Evolutionary conservation across 768 basidiomycete species (phyloP).

Genomic region (Pseudohyphozyma bogoriensis): DNA sequence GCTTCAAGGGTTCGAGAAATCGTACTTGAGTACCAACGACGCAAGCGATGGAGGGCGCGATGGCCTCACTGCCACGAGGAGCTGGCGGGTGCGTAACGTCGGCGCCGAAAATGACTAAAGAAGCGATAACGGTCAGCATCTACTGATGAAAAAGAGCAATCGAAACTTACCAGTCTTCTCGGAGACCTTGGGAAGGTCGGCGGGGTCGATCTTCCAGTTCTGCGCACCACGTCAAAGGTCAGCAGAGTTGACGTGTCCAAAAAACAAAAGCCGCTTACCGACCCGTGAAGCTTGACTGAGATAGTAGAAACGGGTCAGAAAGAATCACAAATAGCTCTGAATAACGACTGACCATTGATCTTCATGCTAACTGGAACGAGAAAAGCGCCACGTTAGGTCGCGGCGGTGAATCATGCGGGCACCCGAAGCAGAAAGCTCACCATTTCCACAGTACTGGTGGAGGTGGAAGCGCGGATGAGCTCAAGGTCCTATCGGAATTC

Average conservation of each 20-base stretch:
- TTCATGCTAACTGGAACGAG: background rate
- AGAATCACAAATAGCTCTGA: no score
- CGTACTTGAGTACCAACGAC: slow-evolving; percentile 10
- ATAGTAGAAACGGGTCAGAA: no score
- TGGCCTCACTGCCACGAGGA: background rate
- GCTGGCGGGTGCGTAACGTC: slow-evolving; percentile 23
- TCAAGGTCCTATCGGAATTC: no score
- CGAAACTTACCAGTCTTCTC: no score
- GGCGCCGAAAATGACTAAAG: slow-evolving; percentile 18
- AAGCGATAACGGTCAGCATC: no score
- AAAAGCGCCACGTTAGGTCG: background rate
- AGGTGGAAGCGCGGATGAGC: no score
- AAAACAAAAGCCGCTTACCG: no score
- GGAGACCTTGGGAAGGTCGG: slow-evolving; percentile 4
- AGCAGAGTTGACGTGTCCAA: no score
- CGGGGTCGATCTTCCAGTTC: slow-evolving; percentile 10
- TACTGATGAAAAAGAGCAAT: no score
- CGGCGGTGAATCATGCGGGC: background rate
- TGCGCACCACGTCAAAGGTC: no score
- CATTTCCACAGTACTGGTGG: slow-evolving; percentile 24
- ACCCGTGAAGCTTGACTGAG: slow-evolving; percentile 20
- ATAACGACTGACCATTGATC: no score
- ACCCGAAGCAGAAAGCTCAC: background rate
- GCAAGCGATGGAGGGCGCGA: slow-evolving; percentile 20
- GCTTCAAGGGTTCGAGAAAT: no score